Evolutionary conservation across 2,329 filamentous ascomycete species (phyloP), one percentile per base, ranked within the genome.

Genomic region (Westerdykella ornata): DNA sequence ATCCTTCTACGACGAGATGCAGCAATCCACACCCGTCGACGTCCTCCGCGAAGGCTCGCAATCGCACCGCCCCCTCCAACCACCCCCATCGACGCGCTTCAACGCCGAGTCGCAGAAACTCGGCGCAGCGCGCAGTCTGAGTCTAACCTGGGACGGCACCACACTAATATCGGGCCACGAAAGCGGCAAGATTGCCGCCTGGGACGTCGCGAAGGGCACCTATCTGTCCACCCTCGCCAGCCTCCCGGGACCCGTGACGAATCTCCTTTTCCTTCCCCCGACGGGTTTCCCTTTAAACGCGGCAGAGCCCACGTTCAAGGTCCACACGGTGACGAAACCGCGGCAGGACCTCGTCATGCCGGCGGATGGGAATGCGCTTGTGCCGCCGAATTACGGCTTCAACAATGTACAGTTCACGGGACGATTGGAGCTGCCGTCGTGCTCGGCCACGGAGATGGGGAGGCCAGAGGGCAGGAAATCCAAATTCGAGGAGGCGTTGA

Each of bases 231-330:
- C 82, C 39, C 58, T 90, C 35, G 74, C 78, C 2, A 84, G 84
- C 44, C 75, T 94, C 43, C 88, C 88, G 40, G 84, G 87, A 3
- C 81, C 88, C 14, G 81, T 95, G 26, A 92, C 86, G 9, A 95
- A 94, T 53, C 58, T 97, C 17, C 62, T 74, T n/a, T 85, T 92
- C 65, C 70, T 87, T 19, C 75, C 80, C 8, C 80, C 85, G 0
- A 72, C 66, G 63, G 68, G 69, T 45, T 72, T 73, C 54, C 62
- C 67, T 19, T n/a, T n/a, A n/a, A 49, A 59, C 51, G 31, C 55
- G 45, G 42, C 38, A 14, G 52, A 57, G 43, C 48, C 53, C 54
- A 57, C 75, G 2, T 73, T 78, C 51, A 71, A 76, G 13, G 66
- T 77, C 16, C 69, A 72, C 38, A 76, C 74, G 1, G 75, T 96